Conservation (phyloP, 495 filamentous ascomycete species). For the Coniosporium apollinis region DNA sequence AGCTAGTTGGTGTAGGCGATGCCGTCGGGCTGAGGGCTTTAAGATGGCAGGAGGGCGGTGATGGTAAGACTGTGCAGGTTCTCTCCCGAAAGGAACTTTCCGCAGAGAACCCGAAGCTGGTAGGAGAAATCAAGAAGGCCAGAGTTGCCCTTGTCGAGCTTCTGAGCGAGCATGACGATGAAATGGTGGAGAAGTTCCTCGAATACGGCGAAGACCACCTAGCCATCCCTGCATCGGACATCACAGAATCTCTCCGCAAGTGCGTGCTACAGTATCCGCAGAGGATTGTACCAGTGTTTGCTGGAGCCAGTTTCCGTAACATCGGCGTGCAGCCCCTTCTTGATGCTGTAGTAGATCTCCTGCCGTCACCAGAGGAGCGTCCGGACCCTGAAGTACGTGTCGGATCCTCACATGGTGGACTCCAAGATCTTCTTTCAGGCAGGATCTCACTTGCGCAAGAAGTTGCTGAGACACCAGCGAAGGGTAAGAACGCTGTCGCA, state of each 20-base stretch:
- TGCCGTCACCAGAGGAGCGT: slow-evolving; percentile 68
- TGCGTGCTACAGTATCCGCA: slow-evolving; percentile 41
- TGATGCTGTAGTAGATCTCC: slow-evolving; percentile 69
- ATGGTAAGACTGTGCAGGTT: slow-evolving; percentile 45
- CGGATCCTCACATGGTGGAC: slow-evolving; percentile 32
- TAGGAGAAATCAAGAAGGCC: slow-evolving; percentile 58
- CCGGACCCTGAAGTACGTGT: slow-evolving; percentile 63
- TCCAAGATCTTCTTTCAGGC: slow-evolving; percentile 35
- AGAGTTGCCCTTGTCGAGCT: slow-evolving; percentile 62
- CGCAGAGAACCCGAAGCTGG: slow-evolving; percentile 33
- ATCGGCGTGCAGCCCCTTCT: slow-evolving; percentile 88
- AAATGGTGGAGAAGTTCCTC: slow-evolving; percentile 68
- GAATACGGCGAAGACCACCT: slow-evolving; percentile 56
- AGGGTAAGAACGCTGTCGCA: slow-evolving; percentile 17
- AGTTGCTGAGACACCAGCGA: not conserved
- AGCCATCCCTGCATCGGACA: slow-evolving; percentile 42
- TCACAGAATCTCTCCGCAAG: slow-evolving; percentile 57
- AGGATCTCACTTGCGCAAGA: slow-evolving; percentile 28
- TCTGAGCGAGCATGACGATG: slow-evolving; percentile 74
- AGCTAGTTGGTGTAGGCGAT: slow-evolving; percentile 70
- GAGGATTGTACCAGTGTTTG: slow-evolving; percentile 69
- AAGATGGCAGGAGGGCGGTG: slow-evolving; percentile 42
- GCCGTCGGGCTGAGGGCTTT: slow-evolving; percentile 41
- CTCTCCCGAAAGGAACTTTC: slow-evolving; percentile 34
- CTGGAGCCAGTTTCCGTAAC: slow-evolving; percentile 83